Evolutionary conservation across 2,329 filamentous ascomycete genomes (phyloP), one percentile per base, ranked within the genome.

Genomic region (Cercospora berteroae): DNA sequence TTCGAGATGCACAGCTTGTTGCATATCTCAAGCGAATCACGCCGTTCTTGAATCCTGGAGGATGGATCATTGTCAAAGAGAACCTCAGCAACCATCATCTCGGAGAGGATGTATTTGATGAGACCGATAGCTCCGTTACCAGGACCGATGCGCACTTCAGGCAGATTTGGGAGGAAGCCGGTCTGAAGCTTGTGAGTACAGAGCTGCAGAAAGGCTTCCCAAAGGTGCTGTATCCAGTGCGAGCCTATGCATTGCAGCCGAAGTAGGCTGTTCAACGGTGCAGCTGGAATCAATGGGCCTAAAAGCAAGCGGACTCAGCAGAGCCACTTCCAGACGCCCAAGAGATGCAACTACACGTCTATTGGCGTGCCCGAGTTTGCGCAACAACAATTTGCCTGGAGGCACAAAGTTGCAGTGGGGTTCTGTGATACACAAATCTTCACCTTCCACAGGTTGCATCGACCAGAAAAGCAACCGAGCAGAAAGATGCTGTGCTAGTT

Each of bases 11-110:
- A 7, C 88, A 96, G 77, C 77, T 97, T 4, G 82, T 90, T 0
- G 81, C 81, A 2, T 96, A 89, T 74, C 79, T 97, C 16, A 73
- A 80, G 65, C 83, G 87, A 27, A 91, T 91, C 76, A 85, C 83
- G 58, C 72, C 78, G 0, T 82, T 82, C 0, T 73, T 90, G 23
- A 77, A 71, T 16, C 72, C 74, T 23, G 79, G 78, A 0, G 86
- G 86, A 2, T 81, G 87, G 74, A 87, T 94, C 16, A 84, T 93
- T 8, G 83, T 94, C 64, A 95, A 95, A 81, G 94, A 97, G 82
- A 97, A 97, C 74, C 76, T 92, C 69, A 86, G 82, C 18, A 87
- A 84, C 1, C 70, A 85, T 72, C 70, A 78, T 31, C 80, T 80
- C 0, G 82, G 82, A 0, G 77, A 81, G 33, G 93, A 97, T 77